Base-by-base conservation (phyloP, 2,329 filamentous ascomycete species). In the Cryphonectria naterciae region DNA sequence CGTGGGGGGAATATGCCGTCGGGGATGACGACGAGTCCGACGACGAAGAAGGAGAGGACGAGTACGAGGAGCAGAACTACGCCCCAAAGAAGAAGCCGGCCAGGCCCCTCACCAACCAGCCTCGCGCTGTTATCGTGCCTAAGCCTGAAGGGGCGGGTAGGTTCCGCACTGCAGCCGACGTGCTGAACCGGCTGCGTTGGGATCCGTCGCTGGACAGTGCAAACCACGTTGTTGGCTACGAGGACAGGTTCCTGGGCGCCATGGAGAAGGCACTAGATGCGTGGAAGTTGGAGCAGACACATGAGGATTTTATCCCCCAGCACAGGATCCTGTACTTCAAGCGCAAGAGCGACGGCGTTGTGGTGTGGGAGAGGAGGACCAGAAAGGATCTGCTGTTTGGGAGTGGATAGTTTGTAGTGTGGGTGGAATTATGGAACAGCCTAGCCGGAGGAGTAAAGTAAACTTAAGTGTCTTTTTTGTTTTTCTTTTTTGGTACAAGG, bases 241-340 rank as follows among this genome's bases (percentile, higher is more conserved):
- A 88, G 74, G 89, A 91, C 77, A 83, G 89, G 22, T 90, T 91
- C 75, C 72, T 82, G 4, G 88, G 87, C 1, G 81, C 83, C 2
- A 83, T 82, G 74, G 88, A 91, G 77, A 86, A 85, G 73, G 76
- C 82, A 1, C 78, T 90, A 6, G 85, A 84, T 67, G 79, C 82
- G 41, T 91, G 89, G 89, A 89, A 87, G 80, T 82, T 80, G 22
- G 88, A 90, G 75, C 85, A 87, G 78, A 90, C 88, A 43, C 86
- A 91, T 73, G 88, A 91, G 71, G 89, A 91, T 77, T 91, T 90
- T 75, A 90, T 91, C 69, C 89, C 89, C 8, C 87, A 90, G 78
- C 88, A 91, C 75, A 83, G 89, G 22, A 88, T 91, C 73, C 76
- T 89, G 69, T 90, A 89, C 77, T 91, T 91, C 75, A 88, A 85